Evolutionary conservation across 306 rosid species (phyloP), one percentile per base, ranked within the genome.

Genomic region (Prunus fruticosa): DNA sequence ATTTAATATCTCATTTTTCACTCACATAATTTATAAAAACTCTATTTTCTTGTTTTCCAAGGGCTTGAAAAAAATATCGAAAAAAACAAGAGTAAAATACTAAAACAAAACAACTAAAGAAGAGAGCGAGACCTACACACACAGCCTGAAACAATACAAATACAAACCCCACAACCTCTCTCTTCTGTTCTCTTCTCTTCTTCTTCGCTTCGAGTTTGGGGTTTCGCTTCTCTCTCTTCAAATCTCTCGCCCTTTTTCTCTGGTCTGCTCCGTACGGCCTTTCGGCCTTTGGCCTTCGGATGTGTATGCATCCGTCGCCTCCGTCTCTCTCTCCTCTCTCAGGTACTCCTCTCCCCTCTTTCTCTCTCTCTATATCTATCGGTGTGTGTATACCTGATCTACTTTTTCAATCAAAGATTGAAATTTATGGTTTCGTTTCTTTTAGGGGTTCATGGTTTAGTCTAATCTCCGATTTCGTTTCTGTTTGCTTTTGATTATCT

Each of bases 321-420:
- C 80, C 78, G 79, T 72, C 79, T 70, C 74, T 83, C 91, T 86
- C 83, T 46, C 52, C 89, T 82, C 89, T 82, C 85, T 84, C 90
- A 72, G 93, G 97, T 91, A 81, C 32, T 43, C 63, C 1, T 50
- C 30, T 46, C 15, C 72, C 22, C 1, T 64, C 67, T 47, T 34
- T 47, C 4, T 34, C 6, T 34, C 30, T 69, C 38, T 69, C n/a
- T n/a, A 62, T 70, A 49, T 67, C 18, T 77, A 34, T 74, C 27
- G 16, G 18, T 16, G 22, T 56, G 54, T 80, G 32, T 64, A 4
- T 10, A 60, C 66, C 69, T 72, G 85, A 79, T 78, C 80, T 83
- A 60, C 27, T 72, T 72, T 30, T 54, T 8, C 32, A 49, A 61
- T 61, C 58, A 65, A 74, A 25, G 69, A 12, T 34, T 75, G 14